Conservation (phyloP, 1,139 yeast genomes). For the Saccharomyces hybrid region DNA sequence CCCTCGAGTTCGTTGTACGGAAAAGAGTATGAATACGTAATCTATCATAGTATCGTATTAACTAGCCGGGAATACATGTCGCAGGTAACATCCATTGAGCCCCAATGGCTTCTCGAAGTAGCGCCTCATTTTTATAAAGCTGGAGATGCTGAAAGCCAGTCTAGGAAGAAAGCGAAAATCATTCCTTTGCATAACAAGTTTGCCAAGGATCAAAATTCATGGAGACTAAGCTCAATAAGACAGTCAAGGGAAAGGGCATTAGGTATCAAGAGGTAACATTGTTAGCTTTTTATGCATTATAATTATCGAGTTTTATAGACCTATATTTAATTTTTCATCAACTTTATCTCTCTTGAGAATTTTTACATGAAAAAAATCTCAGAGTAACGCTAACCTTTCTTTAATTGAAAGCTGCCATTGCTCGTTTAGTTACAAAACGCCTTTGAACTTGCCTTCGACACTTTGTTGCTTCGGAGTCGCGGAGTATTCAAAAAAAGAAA, state of each 20-base stretch:
- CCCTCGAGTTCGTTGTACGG: slow-evolving; percentile 81
- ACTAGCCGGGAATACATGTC: slow-evolving; percentile 92
- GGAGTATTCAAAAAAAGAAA: not conserved
- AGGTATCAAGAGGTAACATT: slow-evolving; percentile 22
- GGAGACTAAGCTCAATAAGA: slow-evolving; percentile 43
- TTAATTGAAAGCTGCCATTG: not conserved
- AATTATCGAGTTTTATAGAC: not conserved
- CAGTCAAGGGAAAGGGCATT: slow-evolving; percentile 28
- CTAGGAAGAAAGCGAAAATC: slow-evolving; percentile 42
- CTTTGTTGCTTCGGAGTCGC: not conserved
- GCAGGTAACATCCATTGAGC: slow-evolving; percentile 71
- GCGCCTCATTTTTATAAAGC: slow-evolving; percentile 83
- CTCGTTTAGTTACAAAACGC: not conserved
- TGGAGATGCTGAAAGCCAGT: slow-evolving; percentile 37
- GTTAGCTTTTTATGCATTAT: not conserved
- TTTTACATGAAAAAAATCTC: not conserved
- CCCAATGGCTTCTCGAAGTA: slow-evolving; percentile 73
- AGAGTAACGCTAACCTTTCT: not conserved
- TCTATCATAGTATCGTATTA: slow-evolving; percentile 73
- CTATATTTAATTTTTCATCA: not conserved
- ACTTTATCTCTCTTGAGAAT: not conserved
- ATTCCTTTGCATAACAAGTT: slow-evolving; percentile 56
- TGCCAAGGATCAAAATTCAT: slow-evolving; percentile 45
- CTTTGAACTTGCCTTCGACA: not conserved
- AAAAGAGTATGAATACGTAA: slow-evolving; percentile 66